These are phyloP conservation scores for Coffea canephora DNA, from an alignment of 257 asterid species.

Conservation along the genomic window DNA sequence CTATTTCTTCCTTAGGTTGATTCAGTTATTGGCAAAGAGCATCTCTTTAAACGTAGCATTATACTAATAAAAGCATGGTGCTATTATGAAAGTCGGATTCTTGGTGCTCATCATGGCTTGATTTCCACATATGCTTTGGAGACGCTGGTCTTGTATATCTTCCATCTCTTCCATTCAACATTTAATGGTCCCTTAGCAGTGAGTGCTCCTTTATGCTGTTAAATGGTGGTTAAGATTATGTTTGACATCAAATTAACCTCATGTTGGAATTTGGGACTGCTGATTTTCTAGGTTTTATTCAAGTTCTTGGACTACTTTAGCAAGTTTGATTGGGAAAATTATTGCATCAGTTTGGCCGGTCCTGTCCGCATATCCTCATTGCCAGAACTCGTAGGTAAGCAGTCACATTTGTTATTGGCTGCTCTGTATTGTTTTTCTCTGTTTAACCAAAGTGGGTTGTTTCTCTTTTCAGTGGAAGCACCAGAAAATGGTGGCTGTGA, in stretches of 20 bases:
- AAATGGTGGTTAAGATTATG: slow-evolving; percentile 14
- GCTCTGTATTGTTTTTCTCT: slow-evolving; percentile 1
- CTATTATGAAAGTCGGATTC: slow-evolving; percentile 92
- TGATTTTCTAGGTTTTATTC: slow-evolving; percentile 62
- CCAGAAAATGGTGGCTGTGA: slow-evolving; percentile 53
- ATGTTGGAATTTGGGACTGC: slow-evolving; percentile 11
- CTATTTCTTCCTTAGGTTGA: slow-evolving; percentile 60
- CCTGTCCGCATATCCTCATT: slow-evolving; percentile 63
- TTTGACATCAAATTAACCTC: slow-evolving; percentile 24
- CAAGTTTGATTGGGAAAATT: slow-evolving; percentile 81
- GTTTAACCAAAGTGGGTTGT: slow-evolving; percentile 13
- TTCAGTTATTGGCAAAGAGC: slow-evolving; percentile 68
- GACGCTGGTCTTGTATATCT: slow-evolving; percentile 79
- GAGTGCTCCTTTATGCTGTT: slow-evolving; percentile 33
- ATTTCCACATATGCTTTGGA: slow-evolving; percentile 95
- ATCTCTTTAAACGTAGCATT: slow-evolving; percentile 83
- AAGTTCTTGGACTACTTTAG: slow-evolving; percentile 85
- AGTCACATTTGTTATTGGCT: slow-evolving; percentile 10
- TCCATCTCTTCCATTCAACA: slow-evolving; percentile 69
- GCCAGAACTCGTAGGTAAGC: slow-evolving; percentile 70
- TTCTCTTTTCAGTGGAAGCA: slow-evolving; percentile 50
- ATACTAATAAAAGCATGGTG: slow-evolving; percentile 94
- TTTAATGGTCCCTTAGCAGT: slow-evolving; percentile 84
- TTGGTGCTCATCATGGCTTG: slow-evolving; percentile 90
- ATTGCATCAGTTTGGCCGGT: slow-evolving; percentile 68